phyloP scores from a whole-genome alignment of 305 asterid species.

The Ruellia speciosa region DNA sequence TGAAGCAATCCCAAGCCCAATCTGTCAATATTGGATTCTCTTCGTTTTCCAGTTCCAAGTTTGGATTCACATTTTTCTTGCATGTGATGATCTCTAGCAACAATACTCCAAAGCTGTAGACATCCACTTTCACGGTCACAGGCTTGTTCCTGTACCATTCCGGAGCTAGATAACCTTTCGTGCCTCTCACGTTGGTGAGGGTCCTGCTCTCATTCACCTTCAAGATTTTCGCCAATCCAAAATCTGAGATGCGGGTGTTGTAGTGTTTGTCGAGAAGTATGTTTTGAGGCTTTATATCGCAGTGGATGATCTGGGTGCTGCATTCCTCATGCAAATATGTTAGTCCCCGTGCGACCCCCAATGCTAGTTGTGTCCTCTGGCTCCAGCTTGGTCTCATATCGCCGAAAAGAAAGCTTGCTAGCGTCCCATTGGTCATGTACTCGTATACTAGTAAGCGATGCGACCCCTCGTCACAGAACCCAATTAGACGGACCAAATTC shows the following conservation, averaged over 20 bases:
- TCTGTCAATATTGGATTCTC: conserved; percentile 22
- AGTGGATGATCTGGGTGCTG: conserved; percentile 45
- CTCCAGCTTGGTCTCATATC: conserved; percentile 27
- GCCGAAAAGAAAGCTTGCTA: conserved; percentile 29
- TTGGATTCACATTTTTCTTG: conserved; percentile 11
- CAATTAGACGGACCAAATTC: conserved; percentile 37
- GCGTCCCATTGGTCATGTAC: conserved; percentile 35
- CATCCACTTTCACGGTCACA: conserved; percentile 30
- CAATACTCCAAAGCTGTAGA: conserved; percentile 40
- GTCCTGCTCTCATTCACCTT: conserved; percentile 32
- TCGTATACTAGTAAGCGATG: conserved; percentile 42
- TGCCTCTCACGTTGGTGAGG: conserved; percentile 29
- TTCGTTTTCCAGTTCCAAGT: neutral
- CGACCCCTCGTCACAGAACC: conserved; percentile 40
- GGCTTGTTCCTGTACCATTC: conserved; percentile 38
- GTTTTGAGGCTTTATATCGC: conserved; percentile 65
- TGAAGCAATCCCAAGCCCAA: conserved; percentile 43
- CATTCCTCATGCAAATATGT: conserved; percentile 56
- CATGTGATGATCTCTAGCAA: conserved; percentile 36
- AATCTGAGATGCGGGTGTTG: conserved; percentile 45
- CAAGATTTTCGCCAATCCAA: conserved; percentile 50
- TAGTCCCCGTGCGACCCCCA: conserved; percentile 42
- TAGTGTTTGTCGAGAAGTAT: conserved; percentile 44
- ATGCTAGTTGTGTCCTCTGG: conserved; percentile 25
- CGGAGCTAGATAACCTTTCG: conserved; percentile 41